Conservation (phyloP, 2,329 filamentous ascomycete genomes). For the Cladosporium sphaerospermum region DNA sequence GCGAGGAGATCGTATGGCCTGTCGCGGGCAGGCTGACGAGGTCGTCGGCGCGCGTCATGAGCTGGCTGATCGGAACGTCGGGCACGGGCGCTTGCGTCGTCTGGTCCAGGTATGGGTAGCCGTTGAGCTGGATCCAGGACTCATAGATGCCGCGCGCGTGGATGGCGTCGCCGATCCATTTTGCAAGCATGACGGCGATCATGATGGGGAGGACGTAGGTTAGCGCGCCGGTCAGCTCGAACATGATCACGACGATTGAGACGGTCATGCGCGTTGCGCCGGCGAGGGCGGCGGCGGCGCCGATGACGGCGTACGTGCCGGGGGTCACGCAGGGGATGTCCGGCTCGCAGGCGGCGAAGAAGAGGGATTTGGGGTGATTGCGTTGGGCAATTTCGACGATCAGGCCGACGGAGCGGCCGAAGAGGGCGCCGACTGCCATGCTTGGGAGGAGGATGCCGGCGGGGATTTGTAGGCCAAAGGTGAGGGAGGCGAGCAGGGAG, state of each 20-base stretch:
- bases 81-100: slow-evolving; percentile 71
- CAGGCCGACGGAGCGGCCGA: slow-evolving; percentile 82
- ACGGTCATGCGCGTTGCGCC: slow-evolving; percentile 95
- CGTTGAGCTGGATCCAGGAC: slow-evolving; percentile 93
- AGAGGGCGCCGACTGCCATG: slow-evolving; percentile 89
- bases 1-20: slow-evolving; percentile 68
- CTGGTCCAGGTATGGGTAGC: slow-evolving; percentile 92
- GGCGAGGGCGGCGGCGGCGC: slow-evolving; percentile 86
- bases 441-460: slow-evolving; percentile 94
- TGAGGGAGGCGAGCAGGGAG: slow-evolving; percentile 77
- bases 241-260: slow-evolving; percentile 98
- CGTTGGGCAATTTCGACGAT: slow-evolving; percentile 82
- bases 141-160: slow-evolving; percentile 93
- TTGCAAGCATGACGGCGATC: slow-evolving; percentile 96
- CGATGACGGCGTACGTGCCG: slow-evolving; percentile 93
- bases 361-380: slow-evolving; percentile 67
- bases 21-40: slow-evolving; percentile 80
- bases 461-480: slow-evolving; percentile 89
- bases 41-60: slow-evolving; percentile 92
- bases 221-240: slow-evolving; percentile 91
- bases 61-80: slow-evolving; percentile 75
- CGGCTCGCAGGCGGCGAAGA: slow-evolving; percentile 73
- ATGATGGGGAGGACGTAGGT: slow-evolving; percentile 98
- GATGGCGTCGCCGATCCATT: slow-evolving; percentile 97
- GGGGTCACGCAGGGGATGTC: slow-evolving; percentile 86